These are phyloP conservation scores for Boletales sp. DNA, from an alignment of 768 basidiomycete species.

Conservation along the genomic window DNA sequence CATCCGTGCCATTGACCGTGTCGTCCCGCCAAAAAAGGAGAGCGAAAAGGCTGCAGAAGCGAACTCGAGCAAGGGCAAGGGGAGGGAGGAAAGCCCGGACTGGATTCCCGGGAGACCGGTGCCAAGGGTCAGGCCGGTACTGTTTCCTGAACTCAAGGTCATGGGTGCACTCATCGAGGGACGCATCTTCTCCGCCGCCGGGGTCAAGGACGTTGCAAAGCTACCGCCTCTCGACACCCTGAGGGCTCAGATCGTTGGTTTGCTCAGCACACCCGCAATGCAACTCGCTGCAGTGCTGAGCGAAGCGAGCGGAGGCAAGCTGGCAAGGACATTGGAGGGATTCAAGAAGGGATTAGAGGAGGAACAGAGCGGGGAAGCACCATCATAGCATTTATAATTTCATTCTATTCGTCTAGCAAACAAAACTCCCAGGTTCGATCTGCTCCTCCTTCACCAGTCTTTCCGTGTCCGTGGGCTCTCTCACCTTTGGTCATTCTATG, in stretches of 20 bases:
- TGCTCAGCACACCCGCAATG: constrained; percentile 71
- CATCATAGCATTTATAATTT: constrained; percentile 19
- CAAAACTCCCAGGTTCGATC: constrained; percentile 92
- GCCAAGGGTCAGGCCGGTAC: constrained; percentile 52
- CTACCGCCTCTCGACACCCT: constrained; percentile 77
- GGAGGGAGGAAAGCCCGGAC: constrained; percentile 59
- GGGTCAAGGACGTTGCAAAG: constrained; percentile 61
- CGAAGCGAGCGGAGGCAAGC: constrained; percentile 63
- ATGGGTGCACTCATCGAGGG: constrained; percentile 82
- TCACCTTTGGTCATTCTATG: constrained; percentile 95
- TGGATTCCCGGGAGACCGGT: constrained; percentile 65
- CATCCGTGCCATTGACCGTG: constrained; percentile 62
- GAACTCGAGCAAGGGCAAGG: constrained; percentile 38
- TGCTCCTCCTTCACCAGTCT: constrained; percentile 69
- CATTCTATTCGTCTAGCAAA: constrained; percentile 24
- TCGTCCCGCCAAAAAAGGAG: constrained; percentile 55
- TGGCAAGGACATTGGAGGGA: constrained; percentile 73
- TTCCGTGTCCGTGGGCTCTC: constrained; percentile 59
- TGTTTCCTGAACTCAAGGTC: constrained; percentile 65
- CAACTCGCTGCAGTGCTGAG: constrained; percentile 70
- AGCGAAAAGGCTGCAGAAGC: constrained; percentile 51
- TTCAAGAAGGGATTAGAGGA: constrained; percentile 67
- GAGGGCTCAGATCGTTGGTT: constrained; percentile 78
- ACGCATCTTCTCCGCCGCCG: constrained; percentile 56
- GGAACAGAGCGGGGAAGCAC: constrained; percentile 21